Conservation (phyloP, 352 stramenopile genomes). For the Globisporangium viniferum region DNA sequence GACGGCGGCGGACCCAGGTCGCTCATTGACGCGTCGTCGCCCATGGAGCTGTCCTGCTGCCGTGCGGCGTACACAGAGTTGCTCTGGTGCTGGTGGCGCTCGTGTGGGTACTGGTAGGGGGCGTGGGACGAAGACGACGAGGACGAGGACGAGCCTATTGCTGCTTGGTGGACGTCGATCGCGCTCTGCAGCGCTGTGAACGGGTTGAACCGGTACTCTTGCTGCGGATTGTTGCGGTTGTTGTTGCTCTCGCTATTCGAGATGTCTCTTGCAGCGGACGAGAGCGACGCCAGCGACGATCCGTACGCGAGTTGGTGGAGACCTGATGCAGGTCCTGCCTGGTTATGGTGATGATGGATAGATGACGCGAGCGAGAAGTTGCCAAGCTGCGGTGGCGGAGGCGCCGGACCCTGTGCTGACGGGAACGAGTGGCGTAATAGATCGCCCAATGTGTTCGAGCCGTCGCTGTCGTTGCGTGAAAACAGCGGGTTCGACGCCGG, state of each 20-base stretch:
- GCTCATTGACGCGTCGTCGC: conserved; percentile 9
- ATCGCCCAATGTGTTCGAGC: conserved; percentile 38
- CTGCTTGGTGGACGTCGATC: conserved; percentile 37
- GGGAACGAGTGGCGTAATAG: conserved; percentile 45
- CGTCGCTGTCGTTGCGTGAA: conserved; percentile 52
- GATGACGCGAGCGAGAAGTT: conserved; percentile 21
- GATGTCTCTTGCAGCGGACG: conserved; percentile 15
- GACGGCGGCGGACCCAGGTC: conserved; percentile 60
- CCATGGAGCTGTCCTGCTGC: conserved; percentile 6
- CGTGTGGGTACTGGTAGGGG: conserved; percentile 15
- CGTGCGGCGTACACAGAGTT: not conserved
- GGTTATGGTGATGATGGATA: not conserved
- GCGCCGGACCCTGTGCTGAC: conserved; percentile 20
- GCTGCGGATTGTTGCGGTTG: not conserved
- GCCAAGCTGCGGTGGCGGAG: conserved; percentile 7
- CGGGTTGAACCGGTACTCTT: conserved; percentile 52
- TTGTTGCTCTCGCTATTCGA: conserved; percentile 13
- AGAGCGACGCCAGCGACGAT: conserved; percentile 25
- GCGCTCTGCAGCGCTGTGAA: conserved; percentile 58
- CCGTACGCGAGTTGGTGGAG: conserved; percentile 54
- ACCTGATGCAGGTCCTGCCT: conserved; percentile 22
- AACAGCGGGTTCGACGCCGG: conserved; percentile 55
- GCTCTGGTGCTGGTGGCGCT: conserved; percentile 13
- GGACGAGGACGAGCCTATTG: not conserved
- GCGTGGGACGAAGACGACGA: not conserved